Conservation (phyloP, 768 basidiomycete species). For the Lactarius hatsudake region DNA sequence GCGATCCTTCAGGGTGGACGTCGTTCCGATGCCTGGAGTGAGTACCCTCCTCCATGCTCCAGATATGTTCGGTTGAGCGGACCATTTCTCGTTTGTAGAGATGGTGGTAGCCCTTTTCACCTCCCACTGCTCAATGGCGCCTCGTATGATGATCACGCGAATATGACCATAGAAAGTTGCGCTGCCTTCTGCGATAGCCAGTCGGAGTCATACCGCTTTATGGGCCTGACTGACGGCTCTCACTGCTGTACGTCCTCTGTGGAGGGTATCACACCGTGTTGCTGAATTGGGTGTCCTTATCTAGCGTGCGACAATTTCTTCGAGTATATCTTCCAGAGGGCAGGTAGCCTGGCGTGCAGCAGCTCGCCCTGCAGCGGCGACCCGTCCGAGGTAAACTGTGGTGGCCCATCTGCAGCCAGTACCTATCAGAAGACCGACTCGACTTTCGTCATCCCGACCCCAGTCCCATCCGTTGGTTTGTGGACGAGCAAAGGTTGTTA, state of each 20-base stretch:
- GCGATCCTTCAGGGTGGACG: background rate
- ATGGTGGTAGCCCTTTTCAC: background rate
- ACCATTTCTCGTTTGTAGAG: background rate
- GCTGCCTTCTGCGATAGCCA: slow-evolving; percentile 43
- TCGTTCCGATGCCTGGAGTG: background rate
- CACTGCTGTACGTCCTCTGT: slow-evolving; percentile 50
- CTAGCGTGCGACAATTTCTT: slow-evolving; percentile 10
- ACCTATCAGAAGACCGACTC: slow-evolving; percentile 55
- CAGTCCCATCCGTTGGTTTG: background rate
- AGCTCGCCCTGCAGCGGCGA: slow-evolving; percentile 56
- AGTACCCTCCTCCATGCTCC: background rate
- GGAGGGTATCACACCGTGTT: too few species aligned
- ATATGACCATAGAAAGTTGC: slow-evolving; percentile 60
- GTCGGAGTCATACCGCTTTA: slow-evolving; percentile 46
- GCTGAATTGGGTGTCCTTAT: too few species aligned
- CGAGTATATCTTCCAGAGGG: slow-evolving; percentile 49
- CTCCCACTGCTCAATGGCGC: slow-evolving; percentile 46
- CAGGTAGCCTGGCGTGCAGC: slow-evolving; percentile 46
- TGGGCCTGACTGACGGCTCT: slow-evolving; percentile 64
- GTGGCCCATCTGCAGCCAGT: slow-evolving; percentile 41
- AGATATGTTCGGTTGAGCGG: too few species aligned
- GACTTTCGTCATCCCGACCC: slow-evolving; percentile 33
- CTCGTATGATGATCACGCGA: slow-evolving; percentile 42
- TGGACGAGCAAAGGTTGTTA: background rate
- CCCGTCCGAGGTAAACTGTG: slow-evolving; percentile 57